A percentile compares a stretch with the other conserved stretches of the same genome.
phyloP scores from a whole-genome alignment of 345 rosid species.

The Clausena lansium region DNA sequence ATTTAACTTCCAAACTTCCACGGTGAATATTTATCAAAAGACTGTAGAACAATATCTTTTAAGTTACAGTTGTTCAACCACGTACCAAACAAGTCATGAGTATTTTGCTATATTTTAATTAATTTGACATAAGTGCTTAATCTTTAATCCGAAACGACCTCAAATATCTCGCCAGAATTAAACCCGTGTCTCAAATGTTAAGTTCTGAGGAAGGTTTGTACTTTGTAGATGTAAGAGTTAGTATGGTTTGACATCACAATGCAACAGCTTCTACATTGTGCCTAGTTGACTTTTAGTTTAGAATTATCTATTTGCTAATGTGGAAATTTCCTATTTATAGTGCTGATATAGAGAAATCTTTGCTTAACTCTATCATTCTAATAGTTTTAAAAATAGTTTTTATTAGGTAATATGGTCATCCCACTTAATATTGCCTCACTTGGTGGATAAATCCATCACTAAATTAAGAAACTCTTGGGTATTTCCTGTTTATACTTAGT shows the following conservation, averaged over 20 bases:
- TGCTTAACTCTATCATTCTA: slow-evolving; percentile 15
- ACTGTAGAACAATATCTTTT: too few species aligned
- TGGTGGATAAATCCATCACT: slow-evolving; percentile 28
- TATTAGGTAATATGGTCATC: slow-evolving; percentile 10
- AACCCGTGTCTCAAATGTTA: neutral
- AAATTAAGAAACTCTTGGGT: neutral
- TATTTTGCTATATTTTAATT: neutral
- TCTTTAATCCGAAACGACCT: neutral
- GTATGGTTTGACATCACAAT: slow-evolving; percentile 21
- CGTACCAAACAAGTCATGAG: too few species aligned
- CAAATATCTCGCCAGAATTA: neutral
- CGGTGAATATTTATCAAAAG: too few species aligned
- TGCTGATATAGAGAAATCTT: slow-evolving; percentile 4
- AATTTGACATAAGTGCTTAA: neutral
- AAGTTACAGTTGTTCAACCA: too few species aligned
- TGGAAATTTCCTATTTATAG: slow-evolving; percentile 31
- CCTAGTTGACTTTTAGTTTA: slow-evolving; percentile 17
- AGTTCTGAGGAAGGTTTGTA: neutral
- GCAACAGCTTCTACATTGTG: slow-evolving; percentile 13
- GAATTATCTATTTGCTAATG: slow-evolving; percentile 6
- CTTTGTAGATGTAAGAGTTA: neutral
- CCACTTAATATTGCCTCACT: slow-evolving; percentile 38
- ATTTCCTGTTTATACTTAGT: too few species aligned
- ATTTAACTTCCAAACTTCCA: too few species aligned
- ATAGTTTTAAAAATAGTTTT: slow-evolving; percentile 9